Evolutionary conservation across 2,329 filamentous ascomycete species (phyloP), one percentile per base, ranked within the genome.

Genomic region (Cadophora sp.): DNA sequence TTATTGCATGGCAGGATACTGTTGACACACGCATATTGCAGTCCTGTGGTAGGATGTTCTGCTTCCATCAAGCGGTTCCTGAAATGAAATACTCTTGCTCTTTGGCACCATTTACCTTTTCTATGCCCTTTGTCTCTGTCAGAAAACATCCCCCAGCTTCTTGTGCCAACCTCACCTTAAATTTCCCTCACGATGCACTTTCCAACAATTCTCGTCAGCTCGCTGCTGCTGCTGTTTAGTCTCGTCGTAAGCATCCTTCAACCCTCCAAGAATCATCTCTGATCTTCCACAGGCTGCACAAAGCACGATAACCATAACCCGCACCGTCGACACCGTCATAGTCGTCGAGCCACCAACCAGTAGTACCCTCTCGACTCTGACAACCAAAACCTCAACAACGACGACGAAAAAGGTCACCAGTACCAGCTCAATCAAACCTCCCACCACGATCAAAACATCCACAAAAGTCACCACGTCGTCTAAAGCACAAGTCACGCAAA

Each of bases 401-500:
- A 58, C 29, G 22, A 58, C 55, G 22, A 59, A 59, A n/a, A 58
- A 58, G 43, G 7, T 34, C 56, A 59, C 11, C 26, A 55, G 26
- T 14, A 55, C n/a, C 43, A 48, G 43, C 19, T n/a, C 55, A 14
- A 7, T 40, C 29, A 58, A 58, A 12, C 16, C 29, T 7, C 55
- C 55, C 9, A 58, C 31, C 8, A 58, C 55, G 16, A 58, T 58
- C 31, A 40, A 37, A 24, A 58, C 55, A 3, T 58, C 31, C 31
- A 58, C 55, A 11, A 58, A 58, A 12, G 9, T 26, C 19, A 34
- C 53, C 16, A 34, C 53, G 11, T 34, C 53, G n/a, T 34, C 53
- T 4, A 56, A 34, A 8, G 7, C 29, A 14, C 27, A 37, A 40
- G 29, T 58, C 55, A 58, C 31, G 22, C 29, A 58, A 9, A 58